Evolutionary conservation across 768 basidiomycete genomes (phyloP).

Genomic region (Pleurotus pulmonarius): DNA sequence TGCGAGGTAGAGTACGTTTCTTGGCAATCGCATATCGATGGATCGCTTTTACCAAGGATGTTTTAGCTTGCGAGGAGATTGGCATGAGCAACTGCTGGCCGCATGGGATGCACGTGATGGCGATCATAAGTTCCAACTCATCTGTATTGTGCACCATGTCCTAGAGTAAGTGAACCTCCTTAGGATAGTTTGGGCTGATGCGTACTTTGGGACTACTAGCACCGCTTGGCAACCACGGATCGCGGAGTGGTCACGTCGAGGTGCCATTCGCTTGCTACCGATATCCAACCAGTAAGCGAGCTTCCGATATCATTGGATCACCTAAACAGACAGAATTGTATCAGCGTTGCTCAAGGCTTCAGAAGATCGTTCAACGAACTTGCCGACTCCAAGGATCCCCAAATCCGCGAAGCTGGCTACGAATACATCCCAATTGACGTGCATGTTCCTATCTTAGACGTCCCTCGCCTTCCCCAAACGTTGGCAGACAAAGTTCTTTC

Average conservation of each 20-base stretch:
- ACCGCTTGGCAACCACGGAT: conserved; percentile 26
- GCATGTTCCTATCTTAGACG: conserved; percentile 30
- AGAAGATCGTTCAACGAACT: conserved; percentile 21
- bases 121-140: conserved; percentile 34
- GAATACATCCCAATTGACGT: conserved; percentile 33
- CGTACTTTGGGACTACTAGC: conserved; percentile 14
- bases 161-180: conserved; percentile 11
- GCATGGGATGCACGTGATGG: conserved; percentile 32
- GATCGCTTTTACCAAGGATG: not conserved
- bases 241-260: conserved; percentile 31
- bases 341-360: conserved; percentile 28
- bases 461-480: conserved; percentile 22
- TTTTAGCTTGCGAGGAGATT: conserved; percentile 19
- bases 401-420: conserved; percentile 24
- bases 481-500: conserved; percentile 22
- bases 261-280: conserved; percentile 32
- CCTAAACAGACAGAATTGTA: not conserved
- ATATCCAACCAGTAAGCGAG: conserved; percentile 36
- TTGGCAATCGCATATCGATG: not conserved
- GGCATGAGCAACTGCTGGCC: conserved; percentile 23
- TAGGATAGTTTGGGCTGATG: not conserved
- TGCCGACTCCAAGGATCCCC: conserved; percentile 27
- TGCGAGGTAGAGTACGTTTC: conserved; percentile 38
- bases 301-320: not conserved
- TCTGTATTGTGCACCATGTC: conserved; percentile 39